These are phyloP conservation scores for Oryza meridionalis DNA, from an alignment of 176 grass and related monocot species.

Conservation along the genomic window DNA sequence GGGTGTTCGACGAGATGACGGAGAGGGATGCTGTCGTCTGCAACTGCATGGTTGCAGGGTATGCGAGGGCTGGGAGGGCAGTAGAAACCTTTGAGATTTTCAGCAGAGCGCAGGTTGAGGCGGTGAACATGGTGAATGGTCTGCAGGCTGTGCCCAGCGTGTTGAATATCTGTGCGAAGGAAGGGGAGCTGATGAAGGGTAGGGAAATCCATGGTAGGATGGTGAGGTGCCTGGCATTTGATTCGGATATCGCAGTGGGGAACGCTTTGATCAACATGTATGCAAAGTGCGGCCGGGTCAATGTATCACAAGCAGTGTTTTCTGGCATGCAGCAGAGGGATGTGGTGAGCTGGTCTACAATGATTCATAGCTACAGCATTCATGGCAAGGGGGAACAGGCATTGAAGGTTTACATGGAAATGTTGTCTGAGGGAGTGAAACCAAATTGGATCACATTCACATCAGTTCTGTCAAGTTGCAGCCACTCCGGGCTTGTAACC, in stretches of 20 bases:
- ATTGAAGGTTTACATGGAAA: slow-evolving; percentile 36
- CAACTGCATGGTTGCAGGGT: slow-evolving; percentile 57
- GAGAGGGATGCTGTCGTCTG: slow-evolving; percentile 52
- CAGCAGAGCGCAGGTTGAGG: slow-evolving; percentile 46
- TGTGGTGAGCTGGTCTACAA: slow-evolving; percentile 63
- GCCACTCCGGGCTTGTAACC: slow-evolving; percentile 51
- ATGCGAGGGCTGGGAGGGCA: slow-evolving; percentile 43
- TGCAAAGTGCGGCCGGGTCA: slow-evolving; percentile 45
- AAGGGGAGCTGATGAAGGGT: slow-evolving; percentile 62
- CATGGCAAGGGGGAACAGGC: slow-evolving; percentile 58
- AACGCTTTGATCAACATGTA: slow-evolving; percentile 69
- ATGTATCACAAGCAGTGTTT: slow-evolving; percentile 37
- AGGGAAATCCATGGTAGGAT: slow-evolving; percentile 62
- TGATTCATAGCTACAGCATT: slow-evolving; percentile 60
- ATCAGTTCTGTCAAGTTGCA: slow-evolving; percentile 61
- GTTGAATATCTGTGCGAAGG: slow-evolving; percentile 49
- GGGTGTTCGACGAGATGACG: slow-evolving; percentile 47
- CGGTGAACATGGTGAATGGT: slow-evolving; percentile 13
- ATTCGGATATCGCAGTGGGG: slow-evolving; percentile 42
- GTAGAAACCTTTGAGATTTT: slow-evolving; percentile 34
- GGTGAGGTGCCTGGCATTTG: slow-evolving; percentile 36
- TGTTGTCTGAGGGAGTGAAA: slow-evolving; percentile 26
- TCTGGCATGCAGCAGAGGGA: slow-evolving; percentile 47
- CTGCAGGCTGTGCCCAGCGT: slow-evolving; percentile 47
- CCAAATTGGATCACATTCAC: slow-evolving; percentile 62